A percentile compares a stretch with the other conserved stretches of the same genome.
phyloP scores from a whole-genome alignment of 2,329 filamentous ascomycete species.

The Microsporum audouinii region DNA sequence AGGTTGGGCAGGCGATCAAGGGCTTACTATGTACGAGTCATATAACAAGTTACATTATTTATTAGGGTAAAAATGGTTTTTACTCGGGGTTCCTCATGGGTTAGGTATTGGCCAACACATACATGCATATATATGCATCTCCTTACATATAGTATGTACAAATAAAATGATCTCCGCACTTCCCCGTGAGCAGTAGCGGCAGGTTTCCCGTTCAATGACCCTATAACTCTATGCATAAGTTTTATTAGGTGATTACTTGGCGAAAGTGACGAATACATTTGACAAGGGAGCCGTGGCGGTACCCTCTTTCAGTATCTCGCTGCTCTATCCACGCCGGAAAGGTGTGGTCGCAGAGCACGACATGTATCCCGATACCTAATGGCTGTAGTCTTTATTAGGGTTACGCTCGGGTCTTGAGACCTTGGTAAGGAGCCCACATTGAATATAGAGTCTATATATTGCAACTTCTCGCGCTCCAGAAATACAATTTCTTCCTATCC shows the following conservation, averaged over 20 bases:
- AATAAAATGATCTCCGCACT: neutral
- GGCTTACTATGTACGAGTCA: neutral
- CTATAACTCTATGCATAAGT: too few species aligned
- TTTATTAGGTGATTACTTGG: too few species aligned
- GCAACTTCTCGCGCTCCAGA: neutral
- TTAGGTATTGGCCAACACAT: neutral
- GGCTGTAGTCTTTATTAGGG: neutral
- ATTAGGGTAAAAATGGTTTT: neutral
- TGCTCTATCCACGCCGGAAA: too few species aligned
- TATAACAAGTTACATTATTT: neutral
- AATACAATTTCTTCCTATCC: neutral
- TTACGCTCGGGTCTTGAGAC: too few species aligned
- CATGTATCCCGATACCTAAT: neutral
- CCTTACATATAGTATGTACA: neutral
- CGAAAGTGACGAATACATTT: too few species aligned
- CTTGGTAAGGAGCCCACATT: neutral
- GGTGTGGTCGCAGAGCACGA: too few species aligned
- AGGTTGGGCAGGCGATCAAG: neutral
- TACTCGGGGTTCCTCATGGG: neutral
- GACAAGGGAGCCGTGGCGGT: too few species aligned
- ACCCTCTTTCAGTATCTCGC: too few species aligned
- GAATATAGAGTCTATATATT: too few species aligned
- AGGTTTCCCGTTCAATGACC: neutral
- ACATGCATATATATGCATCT: neutral
- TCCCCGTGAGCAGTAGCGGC: neutral